Evolutionary conservation across 2,329 filamentous ascomycete genomes (phyloP), one percentile per base, ranked within the genome.

Genomic region (Ramularia endophylla): DNA sequence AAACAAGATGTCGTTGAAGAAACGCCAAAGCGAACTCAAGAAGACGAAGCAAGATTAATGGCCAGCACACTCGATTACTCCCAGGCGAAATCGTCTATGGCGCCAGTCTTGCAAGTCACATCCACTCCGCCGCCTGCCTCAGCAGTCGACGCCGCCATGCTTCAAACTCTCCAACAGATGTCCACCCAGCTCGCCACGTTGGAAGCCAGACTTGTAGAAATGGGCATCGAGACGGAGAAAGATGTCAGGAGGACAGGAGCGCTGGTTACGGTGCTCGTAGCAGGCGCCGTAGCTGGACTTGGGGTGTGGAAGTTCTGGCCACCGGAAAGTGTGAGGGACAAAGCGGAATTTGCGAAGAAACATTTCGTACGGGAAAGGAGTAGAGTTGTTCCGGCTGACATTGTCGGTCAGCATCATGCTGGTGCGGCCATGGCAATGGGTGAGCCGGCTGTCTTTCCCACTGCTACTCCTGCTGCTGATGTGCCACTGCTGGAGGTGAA

Each of bases 261-360:
- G n/a, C 12, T 34, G 1, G 17, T 34, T n/a, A 22, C 19, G 31
- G 17, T 34, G 8, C 7, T 34, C 16, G 8, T 34, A 11, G 46
- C 57, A 4, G 52, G 40, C 3, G 41, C 41, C 2, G 53, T 55
- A 6, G 54, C 52, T 3, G 51, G 40, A 4, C 19, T 56, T 34
- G 52, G 45, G 12, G 51, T 48, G 33, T 57, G 51, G 46, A 40
- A 47, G n/a, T 55, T 57, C 16, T 56, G 54, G 55, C 53, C 54
- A 19, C 31, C 45, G 38, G 18, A 35, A 31, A 32, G 12, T n/a
- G 30, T 12, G 16, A 40, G 32, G 27, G 53, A 56, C 25, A 46
- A 46, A 3, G 50, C 36, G 4, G 50, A 54, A 42, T 8, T 55
- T 38, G 51, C 50, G 8, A 44, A 49, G 40, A 46, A 37, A 27